Conservation (phyloP, 352 stramenopile species). For the Globisporangium alternatum region DNA sequence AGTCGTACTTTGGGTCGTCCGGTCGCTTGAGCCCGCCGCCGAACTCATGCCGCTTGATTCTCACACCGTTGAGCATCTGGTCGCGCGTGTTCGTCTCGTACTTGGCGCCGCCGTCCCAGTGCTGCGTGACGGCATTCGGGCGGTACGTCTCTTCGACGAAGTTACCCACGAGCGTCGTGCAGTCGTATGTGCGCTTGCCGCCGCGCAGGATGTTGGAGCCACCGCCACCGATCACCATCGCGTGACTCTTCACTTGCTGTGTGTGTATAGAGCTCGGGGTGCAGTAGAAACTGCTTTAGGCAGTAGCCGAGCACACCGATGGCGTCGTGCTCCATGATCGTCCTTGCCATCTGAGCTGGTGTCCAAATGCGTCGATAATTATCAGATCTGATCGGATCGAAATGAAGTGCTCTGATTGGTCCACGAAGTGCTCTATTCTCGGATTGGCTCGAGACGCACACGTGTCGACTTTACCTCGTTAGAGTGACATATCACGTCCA, state of each 20-base stretch:
- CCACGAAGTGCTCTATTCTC: neutral
- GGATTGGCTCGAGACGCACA: neutral
- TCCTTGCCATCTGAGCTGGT: neutral
- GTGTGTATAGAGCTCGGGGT: neutral
- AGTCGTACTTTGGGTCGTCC: conserved; percentile 67
- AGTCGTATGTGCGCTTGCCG: conserved; percentile 74
- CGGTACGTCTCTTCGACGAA: conserved; percentile 80
- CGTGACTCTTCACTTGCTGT: neutral
- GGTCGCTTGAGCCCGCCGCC: conserved; percentile 41
- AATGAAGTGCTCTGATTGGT: conserved; percentile 6
- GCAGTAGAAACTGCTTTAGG: neutral
- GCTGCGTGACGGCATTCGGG: conserved; percentile 39
- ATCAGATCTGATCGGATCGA: neutral
- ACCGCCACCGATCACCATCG: conserved; percentile 41
- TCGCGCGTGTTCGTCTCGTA: conserved; percentile 54
- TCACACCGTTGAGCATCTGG: conserved; percentile 56
- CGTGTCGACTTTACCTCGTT: neutral
- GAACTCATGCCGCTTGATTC: conserved; percentile 34
- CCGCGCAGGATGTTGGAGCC: conserved; percentile 82
- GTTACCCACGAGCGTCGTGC: conserved; percentile 77
- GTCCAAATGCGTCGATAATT: conserved; percentile 1
- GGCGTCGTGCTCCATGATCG: neutral
- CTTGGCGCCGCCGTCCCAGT: conserved; percentile 38
- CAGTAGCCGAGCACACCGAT: neutral
- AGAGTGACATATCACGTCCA: neutral